Percentiles rank a stretch among this genome's conserved stretches.
Conservation (phyloP, 768 basidiomycete species). For the Amanita fuliginea region DNA sequence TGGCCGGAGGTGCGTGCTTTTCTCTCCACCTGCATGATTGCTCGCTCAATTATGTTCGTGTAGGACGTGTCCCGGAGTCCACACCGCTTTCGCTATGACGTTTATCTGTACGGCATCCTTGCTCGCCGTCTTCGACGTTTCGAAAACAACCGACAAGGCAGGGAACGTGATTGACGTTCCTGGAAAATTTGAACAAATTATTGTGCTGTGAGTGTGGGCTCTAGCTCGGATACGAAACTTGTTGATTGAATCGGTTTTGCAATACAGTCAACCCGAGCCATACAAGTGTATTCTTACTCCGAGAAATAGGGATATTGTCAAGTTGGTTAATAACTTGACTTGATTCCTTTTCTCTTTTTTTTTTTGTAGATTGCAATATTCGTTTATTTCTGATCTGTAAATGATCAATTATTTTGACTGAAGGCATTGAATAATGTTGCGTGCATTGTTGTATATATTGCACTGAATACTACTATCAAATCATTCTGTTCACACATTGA, state of each 20-base stretch:
- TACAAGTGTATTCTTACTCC: not conserved
- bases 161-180: slow-evolving; percentile 1
- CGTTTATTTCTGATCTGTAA: no score
- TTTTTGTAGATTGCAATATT: no score
- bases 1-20: not conserved
- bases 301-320: not conserved
- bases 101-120: slow-evolving; percentile 2
- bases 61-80: slow-evolving; percentile 3
- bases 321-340: not conserved
- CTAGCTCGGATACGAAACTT: not conserved
- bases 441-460: no score
- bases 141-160: not conserved
- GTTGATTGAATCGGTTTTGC: not conserved
- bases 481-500: no score
- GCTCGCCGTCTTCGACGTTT: slow-evolving; percentile 1
- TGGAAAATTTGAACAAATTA: not conserved
- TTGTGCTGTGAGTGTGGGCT: not conserved
- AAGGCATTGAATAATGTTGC: no score
- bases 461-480: no score
- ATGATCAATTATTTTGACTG: no score
- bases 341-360: no score
- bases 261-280: not conserved
- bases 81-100: not conserved
- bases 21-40: not conserved
- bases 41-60: not conserved